These are phyloP conservation scores for Ascochyta lentis DNA, from an alignment of 2,329 filamentous ascomycete species.

Conservation along the genomic window DNA sequence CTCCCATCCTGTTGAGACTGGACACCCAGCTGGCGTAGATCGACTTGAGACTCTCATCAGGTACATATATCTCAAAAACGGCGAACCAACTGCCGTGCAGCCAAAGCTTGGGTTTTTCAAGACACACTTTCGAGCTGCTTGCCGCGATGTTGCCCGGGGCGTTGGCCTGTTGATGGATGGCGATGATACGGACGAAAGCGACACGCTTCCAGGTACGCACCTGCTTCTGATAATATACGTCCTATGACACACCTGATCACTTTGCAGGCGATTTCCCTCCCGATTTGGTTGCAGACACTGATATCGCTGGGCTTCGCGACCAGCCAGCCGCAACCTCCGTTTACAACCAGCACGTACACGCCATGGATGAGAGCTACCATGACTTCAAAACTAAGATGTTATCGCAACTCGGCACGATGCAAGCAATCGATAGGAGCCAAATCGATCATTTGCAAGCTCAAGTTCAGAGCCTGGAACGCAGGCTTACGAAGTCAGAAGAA, in stretches of 20 bases:
- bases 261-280: not conserved
- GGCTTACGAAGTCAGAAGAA: not conserved
- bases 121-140: constrained; percentile 4
- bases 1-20: not conserved
- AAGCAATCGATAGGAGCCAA: not conserved
- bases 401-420: not conserved
- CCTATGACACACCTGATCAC: not conserved
- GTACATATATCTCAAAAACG: not conserved
- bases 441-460: not conserved
- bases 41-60: constrained; percentile 2
- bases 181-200: not conserved
- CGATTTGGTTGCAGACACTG: not conserved
- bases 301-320: not conserved
- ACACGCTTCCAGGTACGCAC: not conserved
- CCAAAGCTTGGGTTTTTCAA: constrained; percentile 2
- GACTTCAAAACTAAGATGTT: constrained; percentile 5
- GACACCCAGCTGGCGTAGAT: not conserved
- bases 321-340: not conserved
- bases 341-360: not conserved
- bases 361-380: constrained; percentile 8
- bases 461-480: not conserved
- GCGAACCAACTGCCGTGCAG: not conserved
- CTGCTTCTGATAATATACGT: not conserved
- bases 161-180: not conserved
- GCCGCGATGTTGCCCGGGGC: not conserved